Evolutionary conservation across 1,139 yeast genomes (phyloP).

Genomic region (Protomyces macrosporus): DNA sequence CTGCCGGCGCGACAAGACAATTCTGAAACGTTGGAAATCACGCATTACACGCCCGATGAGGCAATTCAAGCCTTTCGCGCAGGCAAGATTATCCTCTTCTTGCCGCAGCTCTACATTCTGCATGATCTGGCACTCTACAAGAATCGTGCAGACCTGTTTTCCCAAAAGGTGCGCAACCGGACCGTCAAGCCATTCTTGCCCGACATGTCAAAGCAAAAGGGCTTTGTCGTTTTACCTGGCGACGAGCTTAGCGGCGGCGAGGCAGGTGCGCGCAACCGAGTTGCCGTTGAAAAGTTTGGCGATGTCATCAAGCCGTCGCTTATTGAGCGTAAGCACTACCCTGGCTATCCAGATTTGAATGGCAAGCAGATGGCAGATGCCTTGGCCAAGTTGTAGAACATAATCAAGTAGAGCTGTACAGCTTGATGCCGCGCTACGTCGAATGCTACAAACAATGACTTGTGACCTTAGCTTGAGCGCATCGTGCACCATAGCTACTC

Average conservation of each 20-base stretch:
- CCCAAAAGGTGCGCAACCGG: slow-evolving; percentile 2
- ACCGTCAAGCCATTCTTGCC: slow-evolving; percentile 4
- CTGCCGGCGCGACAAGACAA: slow-evolving; percentile 22
- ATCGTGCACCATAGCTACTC: too few species aligned
- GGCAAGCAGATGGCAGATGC: neutral
- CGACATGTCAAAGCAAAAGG: slow-evolving; percentile 1
- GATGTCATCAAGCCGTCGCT: neutral
- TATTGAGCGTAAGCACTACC: neutral
- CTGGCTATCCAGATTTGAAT: neutral
- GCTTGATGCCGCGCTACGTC: too few species aligned
- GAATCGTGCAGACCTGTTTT: neutral
- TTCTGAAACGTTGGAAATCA: slow-evolving; percentile 10
- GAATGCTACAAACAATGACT: too few species aligned
- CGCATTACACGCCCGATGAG: slow-evolving; percentile 15
- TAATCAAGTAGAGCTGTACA: neutral
- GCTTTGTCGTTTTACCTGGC: slow-evolving; percentile 9
- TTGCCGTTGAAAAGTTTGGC: neutral
- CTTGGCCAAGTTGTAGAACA: neutral
- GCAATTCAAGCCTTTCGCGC: slow-evolving; percentile 4
- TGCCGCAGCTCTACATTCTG: slow-evolving; percentile 17
- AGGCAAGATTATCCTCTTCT: slow-evolving; percentile 14
- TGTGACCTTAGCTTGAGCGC: too few species aligned
- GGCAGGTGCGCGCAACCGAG: slow-evolving; percentile 1
- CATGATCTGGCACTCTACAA: slow-evolving; percentile 18
- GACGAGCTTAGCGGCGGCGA: slow-evolving; percentile 17